These are phyloP conservation scores for Ceratobasidium sp. DNA, from an alignment of 1,284 basidiomycete species.

Conservation along the genomic window DNA sequence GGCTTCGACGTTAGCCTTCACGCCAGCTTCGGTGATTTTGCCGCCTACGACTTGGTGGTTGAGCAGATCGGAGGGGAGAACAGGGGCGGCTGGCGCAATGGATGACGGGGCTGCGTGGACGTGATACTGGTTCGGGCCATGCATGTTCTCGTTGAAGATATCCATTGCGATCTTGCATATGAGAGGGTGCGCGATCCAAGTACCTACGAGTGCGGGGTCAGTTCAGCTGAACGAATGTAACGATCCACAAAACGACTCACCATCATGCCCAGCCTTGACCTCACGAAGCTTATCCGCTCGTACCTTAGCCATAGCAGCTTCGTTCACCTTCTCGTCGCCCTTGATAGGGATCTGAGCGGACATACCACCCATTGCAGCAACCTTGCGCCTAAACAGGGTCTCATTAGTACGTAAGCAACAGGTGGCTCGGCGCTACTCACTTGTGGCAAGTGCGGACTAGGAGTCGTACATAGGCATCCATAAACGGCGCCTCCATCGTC, in stretches of 20 bases:
- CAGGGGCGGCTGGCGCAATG: constrained; percentile 72
- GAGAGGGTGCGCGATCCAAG: constrained; percentile 98
- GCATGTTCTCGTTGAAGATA: constrained; percentile 94
- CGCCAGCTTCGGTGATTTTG: constrained; percentile 86
- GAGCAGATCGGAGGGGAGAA: constrained; percentile 88
- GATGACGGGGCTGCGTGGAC: constrained; percentile 39
- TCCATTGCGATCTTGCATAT: constrained; percentile 94
- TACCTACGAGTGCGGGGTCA: constrained; percentile 58
- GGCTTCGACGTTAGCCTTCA: constrained; percentile 87
- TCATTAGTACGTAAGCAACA: constrained; percentile 20
- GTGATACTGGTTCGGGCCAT: constrained; percentile 91
- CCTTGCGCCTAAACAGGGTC: constrained; percentile 78
- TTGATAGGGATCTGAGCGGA: constrained; percentile 99
- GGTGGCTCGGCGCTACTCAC: constrained; percentile 62
- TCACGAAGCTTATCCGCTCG: constrained; percentile 97
- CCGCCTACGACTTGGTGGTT: constrained; percentile 85
- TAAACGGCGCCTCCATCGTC: constrained; percentile 98
- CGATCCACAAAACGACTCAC: constrained; percentile 56
- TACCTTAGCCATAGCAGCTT: constrained; percentile 97
- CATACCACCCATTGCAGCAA: constrained; percentile 99
- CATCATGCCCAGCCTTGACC: constrained; percentile 96
- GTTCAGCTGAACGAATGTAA: not conserved
- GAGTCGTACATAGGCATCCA: constrained; percentile 96
- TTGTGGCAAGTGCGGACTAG: constrained; percentile 99
- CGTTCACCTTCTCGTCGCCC: constrained; percentile 93